phyloP scores from a whole-genome alignment of 179 eudicot genomes.

The Patellifolia procumbens region DNA sequence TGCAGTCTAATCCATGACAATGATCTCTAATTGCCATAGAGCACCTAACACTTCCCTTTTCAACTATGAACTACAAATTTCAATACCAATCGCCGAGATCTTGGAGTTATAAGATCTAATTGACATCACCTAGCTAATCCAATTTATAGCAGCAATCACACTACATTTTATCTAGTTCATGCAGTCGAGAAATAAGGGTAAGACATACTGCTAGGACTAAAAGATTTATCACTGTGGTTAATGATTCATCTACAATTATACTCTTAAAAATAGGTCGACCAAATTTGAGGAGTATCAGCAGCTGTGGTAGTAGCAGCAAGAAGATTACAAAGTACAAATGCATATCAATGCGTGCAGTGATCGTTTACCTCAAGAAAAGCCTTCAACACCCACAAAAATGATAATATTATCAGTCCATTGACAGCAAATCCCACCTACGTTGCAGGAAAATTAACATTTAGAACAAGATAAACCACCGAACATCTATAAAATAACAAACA shows the following conservation, averaged over 20 bases:
- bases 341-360: background rate
- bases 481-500: too few species aligned
- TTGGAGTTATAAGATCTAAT: background rate
- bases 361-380: slow-evolving; percentile 85
- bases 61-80: background rate
- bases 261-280: too few species aligned
- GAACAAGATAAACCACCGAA: background rate
- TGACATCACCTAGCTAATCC: background rate
- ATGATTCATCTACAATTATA: background rate
- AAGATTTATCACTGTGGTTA: background rate
- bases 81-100: too few species aligned
- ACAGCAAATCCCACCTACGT: slow-evolving; percentile 85
- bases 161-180: background rate
- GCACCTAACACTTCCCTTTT: background rate
- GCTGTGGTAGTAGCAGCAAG: background rate
- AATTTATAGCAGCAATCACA: background rate
- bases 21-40: too few species aligned
- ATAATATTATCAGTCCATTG: slow-evolving; percentile 75
- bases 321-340: background rate
- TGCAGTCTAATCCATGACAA: too few species aligned
- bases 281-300: slow-evolving; percentile 12
- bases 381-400: slow-evolving; percentile 90
- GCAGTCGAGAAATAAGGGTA: background rate
- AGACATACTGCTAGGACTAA: background rate
- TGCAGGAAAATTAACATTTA: slow-evolving; percentile 5